Evolutionary conservation across 2,329 filamentous ascomycete species (phyloP).

Genomic region (Cladosporium sp.): DNA sequence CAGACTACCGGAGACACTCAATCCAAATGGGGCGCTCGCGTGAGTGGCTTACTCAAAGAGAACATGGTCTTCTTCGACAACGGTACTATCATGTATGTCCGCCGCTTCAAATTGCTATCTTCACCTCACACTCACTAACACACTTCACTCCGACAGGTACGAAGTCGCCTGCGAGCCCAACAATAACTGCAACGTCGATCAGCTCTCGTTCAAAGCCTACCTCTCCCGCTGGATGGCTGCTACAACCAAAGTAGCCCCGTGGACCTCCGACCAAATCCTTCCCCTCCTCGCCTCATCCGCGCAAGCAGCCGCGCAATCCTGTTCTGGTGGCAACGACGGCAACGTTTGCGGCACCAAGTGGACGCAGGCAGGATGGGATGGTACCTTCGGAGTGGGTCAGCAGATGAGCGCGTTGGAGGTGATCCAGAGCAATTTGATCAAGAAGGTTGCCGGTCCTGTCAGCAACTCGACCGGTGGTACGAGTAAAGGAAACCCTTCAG

Average conservation of each 20-base stretch:
- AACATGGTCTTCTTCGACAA: conserved; percentile 44
- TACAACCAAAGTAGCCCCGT: conserved; percentile 59
- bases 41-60: conserved; percentile 29
- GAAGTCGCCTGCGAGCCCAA: conserved; percentile 49
- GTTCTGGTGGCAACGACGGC: conserved; percentile 50
- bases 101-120: neutral
- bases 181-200: conserved; percentile 45
- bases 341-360: conserved; percentile 48
- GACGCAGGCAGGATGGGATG: conserved; percentile 44
- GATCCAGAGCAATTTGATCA: conserved; percentile 45
- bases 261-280: conserved; percentile 52
- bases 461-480: conserved; percentile 53
- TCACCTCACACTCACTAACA: conserved; percentile 33
- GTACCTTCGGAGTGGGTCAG: conserved; percentile 52
- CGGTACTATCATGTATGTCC: conserved; percentile 29
- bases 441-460: conserved; percentile 39
- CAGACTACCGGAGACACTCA: conserved; percentile 30
- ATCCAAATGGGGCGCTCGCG: conserved; percentile 28
- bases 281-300: conserved; percentile 56
- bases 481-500: conserved; percentile 46
- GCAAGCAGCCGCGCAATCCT: conserved; percentile 54
- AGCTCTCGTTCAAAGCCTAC: conserved; percentile 47
- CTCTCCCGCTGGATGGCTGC: conserved; percentile 50
- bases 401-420: conserved; percentile 56
- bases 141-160: neutral